Conservation (phyloP, 2,329 filamentous ascomycete genomes). For the Scedosporium dehoogii region DNA sequence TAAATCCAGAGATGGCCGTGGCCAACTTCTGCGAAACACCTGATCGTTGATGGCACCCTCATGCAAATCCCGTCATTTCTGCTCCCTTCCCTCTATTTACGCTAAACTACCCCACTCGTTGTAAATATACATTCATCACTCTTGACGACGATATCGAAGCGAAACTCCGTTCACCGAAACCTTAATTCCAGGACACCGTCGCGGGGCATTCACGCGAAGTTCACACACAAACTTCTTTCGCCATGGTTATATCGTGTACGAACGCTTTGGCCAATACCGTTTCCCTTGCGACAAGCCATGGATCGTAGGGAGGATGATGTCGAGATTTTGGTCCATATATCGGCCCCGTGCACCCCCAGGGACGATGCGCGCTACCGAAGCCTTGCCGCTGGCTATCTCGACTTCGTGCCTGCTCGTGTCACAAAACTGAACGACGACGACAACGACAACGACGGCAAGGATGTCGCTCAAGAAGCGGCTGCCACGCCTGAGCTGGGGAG, state of each 20-base stretch:
- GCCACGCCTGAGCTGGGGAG: not conserved
- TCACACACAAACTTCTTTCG: not conserved
- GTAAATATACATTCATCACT: not conserved
- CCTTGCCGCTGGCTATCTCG: constrained; percentile 41
- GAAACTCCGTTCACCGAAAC: not conserved
- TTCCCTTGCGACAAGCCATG: not conserved
- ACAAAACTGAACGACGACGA: not conserved
- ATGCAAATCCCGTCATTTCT: no score
- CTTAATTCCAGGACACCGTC: not conserved
- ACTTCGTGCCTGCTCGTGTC: constrained; percentile 26
- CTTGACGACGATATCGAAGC: no score
- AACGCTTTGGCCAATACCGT: not conserved
- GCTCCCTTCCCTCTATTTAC: no score
- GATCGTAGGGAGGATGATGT: constrained; percentile 17
- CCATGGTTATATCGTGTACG: not conserved
- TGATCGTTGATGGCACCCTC: no score
- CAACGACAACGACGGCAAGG: not conserved
- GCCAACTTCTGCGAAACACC: no score
- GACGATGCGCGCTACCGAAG: constrained; percentile 40
- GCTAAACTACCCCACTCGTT: not conserved
- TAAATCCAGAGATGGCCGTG: no score
- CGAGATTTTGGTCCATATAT: constrained; percentile 47
- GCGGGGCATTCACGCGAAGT: not conserved
- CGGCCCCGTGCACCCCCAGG: constrained; percentile 35
- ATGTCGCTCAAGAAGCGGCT: not conserved